These are phyloP conservation scores for Heterobasidion irregulare DNA, from an alignment of 1,284 basidiomycete genomes.

Conservation along the genomic window DNA sequence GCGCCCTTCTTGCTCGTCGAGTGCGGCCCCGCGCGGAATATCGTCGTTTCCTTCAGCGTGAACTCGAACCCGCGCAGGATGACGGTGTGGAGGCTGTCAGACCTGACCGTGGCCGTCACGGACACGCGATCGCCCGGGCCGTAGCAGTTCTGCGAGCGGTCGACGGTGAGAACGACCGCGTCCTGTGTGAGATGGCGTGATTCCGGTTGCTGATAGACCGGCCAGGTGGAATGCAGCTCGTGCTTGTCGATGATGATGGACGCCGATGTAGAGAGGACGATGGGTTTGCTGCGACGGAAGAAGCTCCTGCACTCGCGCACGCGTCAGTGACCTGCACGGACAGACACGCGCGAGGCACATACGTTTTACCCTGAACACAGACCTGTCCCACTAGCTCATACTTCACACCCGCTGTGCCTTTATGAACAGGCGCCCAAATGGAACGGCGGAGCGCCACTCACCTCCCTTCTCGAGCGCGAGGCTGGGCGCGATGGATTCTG, in stretches of 20 bases:
- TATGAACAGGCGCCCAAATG: conserved; percentile 6
- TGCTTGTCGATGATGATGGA: conserved; percentile 81
- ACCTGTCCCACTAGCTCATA: conserved; percentile 83
- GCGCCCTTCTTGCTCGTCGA: conserved; percentile 44
- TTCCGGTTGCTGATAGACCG: conserved; percentile 75
- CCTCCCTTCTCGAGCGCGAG: conserved; percentile 68
- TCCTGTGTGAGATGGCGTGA: conserved; percentile 57
- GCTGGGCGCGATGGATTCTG: conserved; percentile 77
- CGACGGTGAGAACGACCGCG: conserved; percentile 67
- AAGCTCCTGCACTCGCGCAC: conserved; percentile 41
- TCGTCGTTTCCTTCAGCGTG: conserved; percentile 64
- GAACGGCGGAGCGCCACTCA: conserved; percentile 17
- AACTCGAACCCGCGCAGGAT: conserved; percentile 77
- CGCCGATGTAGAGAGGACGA: conserved; percentile 50
- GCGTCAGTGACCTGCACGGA: not conserved
- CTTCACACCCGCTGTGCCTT: conserved; percentile 55
- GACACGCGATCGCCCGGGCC: conserved; percentile 78
- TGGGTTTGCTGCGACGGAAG: conserved; percentile 62
- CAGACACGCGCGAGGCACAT: conserved; percentile 14
- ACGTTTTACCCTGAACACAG: conserved; percentile 79
- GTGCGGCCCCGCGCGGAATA: conserved; percentile 52
- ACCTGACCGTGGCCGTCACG: conserved; percentile 61
- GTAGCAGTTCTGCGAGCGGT: conserved; percentile 68
- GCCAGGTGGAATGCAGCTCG: conserved; percentile 86
- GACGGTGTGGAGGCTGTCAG: conserved; percentile 54